These are phyloP conservation scores for Avicennia marina DNA, from an alignment of 257 asterid genomes.

Conservation along the genomic window DNA sequence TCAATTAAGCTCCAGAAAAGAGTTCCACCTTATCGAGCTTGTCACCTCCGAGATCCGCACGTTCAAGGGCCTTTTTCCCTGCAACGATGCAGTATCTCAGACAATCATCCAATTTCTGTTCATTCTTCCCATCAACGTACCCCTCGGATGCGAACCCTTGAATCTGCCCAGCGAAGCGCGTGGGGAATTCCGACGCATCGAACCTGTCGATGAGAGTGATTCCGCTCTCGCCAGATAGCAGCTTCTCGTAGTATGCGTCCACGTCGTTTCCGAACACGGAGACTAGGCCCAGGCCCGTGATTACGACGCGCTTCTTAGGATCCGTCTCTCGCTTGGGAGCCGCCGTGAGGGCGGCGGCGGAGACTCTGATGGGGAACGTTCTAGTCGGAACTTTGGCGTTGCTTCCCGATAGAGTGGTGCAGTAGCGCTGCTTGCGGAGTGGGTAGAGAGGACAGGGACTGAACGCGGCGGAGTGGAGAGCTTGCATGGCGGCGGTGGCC, in stretches of 20 bases:
- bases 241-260: conserved; percentile 14
- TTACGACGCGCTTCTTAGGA: conserved; percentile 20
- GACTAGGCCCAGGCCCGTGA: conserved; percentile 21
- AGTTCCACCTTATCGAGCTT: conserved; percentile 31
- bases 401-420: no score
- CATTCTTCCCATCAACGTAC: conserved; percentile 53
- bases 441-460: no score
- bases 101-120: conserved; percentile 51
- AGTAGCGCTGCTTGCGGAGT: no score
- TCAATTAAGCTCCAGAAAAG: conserved; percentile 11
- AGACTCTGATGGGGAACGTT: no score
- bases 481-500: no score
- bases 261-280: conserved; percentile 22
- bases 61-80: conserved; percentile 51
- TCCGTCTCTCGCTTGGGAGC: conserved; percentile 21
- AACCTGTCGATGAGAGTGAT: conserved; percentile 11
- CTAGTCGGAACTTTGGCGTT: no score
- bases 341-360: no score
- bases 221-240: conserved; percentile 16
- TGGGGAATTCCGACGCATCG: conserved; percentile 25
- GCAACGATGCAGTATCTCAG: conserved; percentile 59
- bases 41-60: conserved; percentile 49
- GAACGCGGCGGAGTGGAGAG: no score
- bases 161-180: conserved; percentile 59
- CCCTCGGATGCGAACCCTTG: conserved; percentile 44